A percentile compares a stretch with the other conserved stretches of the same genome.
Evolutionary conservation across 345 rosid species (phyloP).

Genomic region (Euphorbia pulcherrima): DNA sequence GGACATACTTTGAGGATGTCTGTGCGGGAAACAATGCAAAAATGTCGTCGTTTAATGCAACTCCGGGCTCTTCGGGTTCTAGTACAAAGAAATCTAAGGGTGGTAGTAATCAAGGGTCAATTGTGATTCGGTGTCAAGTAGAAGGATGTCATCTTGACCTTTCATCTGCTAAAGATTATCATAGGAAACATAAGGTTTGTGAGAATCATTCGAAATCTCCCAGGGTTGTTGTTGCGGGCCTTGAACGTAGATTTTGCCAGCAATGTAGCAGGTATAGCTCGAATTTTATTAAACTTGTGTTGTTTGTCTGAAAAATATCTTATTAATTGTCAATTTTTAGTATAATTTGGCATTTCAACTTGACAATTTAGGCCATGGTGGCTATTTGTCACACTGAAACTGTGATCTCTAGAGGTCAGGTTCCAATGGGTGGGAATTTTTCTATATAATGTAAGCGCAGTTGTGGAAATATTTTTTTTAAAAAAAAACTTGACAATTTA

Average conservation of each 20-base stretch:
- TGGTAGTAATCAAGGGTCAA: constrained; percentile 43
- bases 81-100: constrained; percentile 67
- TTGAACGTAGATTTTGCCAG: constrained; percentile 91
- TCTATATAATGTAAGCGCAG: too few relatives aligned
- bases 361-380: too few relatives aligned
- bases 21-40: constrained; percentile 49
- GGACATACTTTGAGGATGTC: constrained; percentile 60
- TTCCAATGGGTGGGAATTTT: too few relatives aligned
- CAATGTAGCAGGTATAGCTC: constrained; percentile 84
- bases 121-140: constrained; percentile 58
- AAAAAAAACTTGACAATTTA: too few relatives aligned
- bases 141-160: constrained; percentile 84
- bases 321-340: too few relatives aligned
- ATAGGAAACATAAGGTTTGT: constrained; percentile 79
- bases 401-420: too few relatives aligned
- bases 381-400: too few relatives aligned
- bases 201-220: constrained; percentile 75
- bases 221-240: constrained; percentile 66
- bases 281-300: too few relatives aligned
- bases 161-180: constrained; percentile 77
- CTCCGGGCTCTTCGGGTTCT: constrained; percentile 39
- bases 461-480: too few relatives aligned
- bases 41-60: constrained; percentile 33
- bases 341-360: too few relatives aligned
- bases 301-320: neutral